Percentiles rank a stretch among this genome's conserved stretches.
phyloP scores from a whole-genome alignment of 345 rosid genomes.

The Hibiscus syriacus region DNA sequence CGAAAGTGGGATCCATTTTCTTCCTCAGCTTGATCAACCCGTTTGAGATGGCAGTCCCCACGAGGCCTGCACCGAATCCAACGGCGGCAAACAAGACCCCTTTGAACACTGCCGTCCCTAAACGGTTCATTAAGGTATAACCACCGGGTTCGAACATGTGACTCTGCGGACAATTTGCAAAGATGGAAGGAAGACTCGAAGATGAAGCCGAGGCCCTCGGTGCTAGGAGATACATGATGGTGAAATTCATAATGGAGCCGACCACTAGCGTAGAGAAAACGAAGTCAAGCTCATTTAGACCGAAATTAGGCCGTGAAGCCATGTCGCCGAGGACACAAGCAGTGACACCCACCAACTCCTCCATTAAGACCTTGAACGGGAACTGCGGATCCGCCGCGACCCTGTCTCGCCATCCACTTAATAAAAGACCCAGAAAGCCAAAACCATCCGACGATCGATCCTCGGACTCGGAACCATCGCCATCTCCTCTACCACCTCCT shows the following conservation, averaged over 20 bases:
- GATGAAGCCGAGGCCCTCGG: constrained; percentile 47
- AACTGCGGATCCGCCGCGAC: constrained; percentile 45
- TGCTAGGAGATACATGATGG: constrained; percentile 86
- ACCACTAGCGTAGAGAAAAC: constrained; percentile 88
- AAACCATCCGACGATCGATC: too few species aligned
- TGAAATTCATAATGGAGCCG: constrained; percentile 79
- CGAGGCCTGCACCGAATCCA: constrained; percentile 89
- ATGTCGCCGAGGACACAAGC: constrained; percentile 89
- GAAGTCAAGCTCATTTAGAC: constrained; percentile 86
- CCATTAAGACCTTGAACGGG: too few species aligned
- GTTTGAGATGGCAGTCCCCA: constrained; percentile 24
- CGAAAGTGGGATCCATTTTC: constrained; percentile 88
- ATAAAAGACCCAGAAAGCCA: too few species aligned
- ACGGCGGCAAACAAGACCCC: constrained; percentile 80
- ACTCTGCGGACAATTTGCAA: too few species aligned
- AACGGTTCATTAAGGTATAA: constrained; percentile 39
- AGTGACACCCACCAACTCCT: constrained; percentile 8
- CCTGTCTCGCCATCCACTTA: too few species aligned
- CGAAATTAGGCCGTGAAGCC: constrained; percentile 97
- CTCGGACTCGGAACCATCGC: too few species aligned
- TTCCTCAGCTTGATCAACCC: constrained; percentile 72
- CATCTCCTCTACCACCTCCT: too few species aligned
- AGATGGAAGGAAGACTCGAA: constrained; percentile 41
- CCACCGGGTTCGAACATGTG: constrained; percentile 44
- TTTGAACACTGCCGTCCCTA: constrained; percentile 79